phyloP scores from a whole-genome alignment of 768 basidiomycete genomes.

The Suillus subaureus region DNA sequence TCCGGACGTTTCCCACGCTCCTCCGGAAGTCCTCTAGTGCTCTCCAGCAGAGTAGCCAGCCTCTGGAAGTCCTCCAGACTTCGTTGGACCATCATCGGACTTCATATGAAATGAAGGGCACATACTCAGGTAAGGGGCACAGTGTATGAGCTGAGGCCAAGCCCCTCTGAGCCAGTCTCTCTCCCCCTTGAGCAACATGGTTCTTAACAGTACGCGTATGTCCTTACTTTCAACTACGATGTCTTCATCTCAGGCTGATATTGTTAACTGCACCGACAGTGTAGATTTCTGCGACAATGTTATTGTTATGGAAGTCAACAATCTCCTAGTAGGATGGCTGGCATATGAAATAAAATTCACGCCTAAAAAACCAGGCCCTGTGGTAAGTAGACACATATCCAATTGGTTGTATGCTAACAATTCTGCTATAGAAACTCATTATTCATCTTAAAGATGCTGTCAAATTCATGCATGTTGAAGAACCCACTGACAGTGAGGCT shows the following conservation, averaged over 20 bases:
- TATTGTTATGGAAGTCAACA: constrained; percentile 1
- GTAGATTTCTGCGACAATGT: background rate
- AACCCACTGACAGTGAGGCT: background rate
- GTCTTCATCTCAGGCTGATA: constrained; percentile 1
- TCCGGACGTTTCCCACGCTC: too few species aligned
- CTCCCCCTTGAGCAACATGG: too few species aligned
- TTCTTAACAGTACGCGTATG: too few species aligned
- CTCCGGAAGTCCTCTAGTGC: too few species aligned
- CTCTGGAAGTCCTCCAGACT: too few species aligned
- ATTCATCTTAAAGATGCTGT: background rate
- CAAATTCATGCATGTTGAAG: background rate
- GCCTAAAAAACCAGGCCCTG: constrained; percentile 4
- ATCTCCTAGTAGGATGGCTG: constrained; percentile 6
- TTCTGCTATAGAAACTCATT: background rate
- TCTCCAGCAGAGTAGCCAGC: too few species aligned
- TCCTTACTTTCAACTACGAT: background rate
- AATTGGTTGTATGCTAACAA: background rate
- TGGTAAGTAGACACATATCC: constrained; percentile 1
- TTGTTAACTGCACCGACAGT: background rate
- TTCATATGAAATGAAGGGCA: too few species aligned
- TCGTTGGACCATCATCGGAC: too few species aligned
- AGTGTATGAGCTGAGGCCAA: too few species aligned
- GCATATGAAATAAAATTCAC: constrained; percentile 4
- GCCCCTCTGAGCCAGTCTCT: too few species aligned
- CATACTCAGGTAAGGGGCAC: too few species aligned